These are phyloP conservation scores for Pueraria montana DNA, from an alignment of 306 rosid genomes.

Conservation along the genomic window DNA sequence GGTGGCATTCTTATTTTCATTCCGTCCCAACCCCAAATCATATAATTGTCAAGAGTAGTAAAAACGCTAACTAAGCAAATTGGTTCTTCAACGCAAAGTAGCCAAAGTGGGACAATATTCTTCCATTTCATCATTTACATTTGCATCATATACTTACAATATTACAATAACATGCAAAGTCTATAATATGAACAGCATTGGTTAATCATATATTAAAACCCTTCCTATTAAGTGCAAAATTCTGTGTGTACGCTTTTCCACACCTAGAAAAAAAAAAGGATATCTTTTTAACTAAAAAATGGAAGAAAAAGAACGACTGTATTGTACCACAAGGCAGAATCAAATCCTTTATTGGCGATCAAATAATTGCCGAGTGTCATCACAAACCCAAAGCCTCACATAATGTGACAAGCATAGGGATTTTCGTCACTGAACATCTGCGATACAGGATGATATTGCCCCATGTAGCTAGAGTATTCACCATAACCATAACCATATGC, in stretches of 20 bases:
- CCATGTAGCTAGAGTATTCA: constrained; percentile 42
- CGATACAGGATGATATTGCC: constrained; percentile 55
- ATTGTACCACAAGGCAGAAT: not conserved
- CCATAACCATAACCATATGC: constrained; percentile 49
- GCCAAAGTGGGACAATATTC: not conserved
- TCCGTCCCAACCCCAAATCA: not conserved
- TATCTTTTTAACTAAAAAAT: not conserved
- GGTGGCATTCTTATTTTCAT: not conserved
- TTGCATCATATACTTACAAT: not conserved
- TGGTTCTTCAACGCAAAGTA: not conserved
- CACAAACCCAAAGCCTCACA: constrained; percentile 53
- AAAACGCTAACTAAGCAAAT: not conserved
- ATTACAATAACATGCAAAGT: too few species aligned
- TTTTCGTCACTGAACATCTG: constrained; percentile 86
- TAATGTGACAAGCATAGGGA: constrained; percentile 81
- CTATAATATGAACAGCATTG: not conserved
- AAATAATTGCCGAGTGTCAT: not conserved
- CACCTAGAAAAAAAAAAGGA: not conserved
- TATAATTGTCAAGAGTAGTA: not conserved
- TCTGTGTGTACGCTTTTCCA: not conserved
- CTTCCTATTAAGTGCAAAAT: not conserved
- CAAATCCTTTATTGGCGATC: not conserved
- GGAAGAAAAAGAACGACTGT: not conserved
- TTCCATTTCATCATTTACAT: constrained; percentile 22
- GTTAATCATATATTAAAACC: not conserved